Base-by-base conservation (phyloP, 768 basidiomycete species). In the Termitomyces sp. region DNA sequence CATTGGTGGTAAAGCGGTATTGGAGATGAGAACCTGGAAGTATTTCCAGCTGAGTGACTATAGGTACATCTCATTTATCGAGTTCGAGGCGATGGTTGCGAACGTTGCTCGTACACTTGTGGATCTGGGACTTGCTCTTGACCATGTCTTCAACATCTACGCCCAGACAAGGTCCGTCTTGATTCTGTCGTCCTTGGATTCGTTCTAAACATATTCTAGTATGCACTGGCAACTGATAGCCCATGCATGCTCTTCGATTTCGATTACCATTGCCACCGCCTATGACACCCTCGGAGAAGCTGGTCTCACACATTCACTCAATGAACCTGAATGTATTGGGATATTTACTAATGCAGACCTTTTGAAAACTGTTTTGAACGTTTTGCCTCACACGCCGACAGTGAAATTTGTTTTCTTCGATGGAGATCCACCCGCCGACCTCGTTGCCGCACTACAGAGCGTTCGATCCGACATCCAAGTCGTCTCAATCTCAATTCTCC, bases 311-410 rank as follows among this genome's bases (percentile, higher is more conserved):
- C 94, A 98, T 72, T 94, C 96, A 0, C 83, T 98, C 58, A 90
- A 92, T 69, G 80, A 79, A 59, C 92, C 95, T 6, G 77, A 86
- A 47, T 94, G 90, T 62, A 79, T 84, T 24, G 89, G 85, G 58
- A 77, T 98, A 67, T 97, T 92, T 75, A 96, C 94, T 61, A 96
- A 99, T 65, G 88, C 90, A 42, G 90, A 94, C 30, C 86, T 99
- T 22, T 84, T 99, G 43, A 82, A 82, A 14, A 91, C 85, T 22
- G 76, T 98, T 45, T 73, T 80, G 44, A 83, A 85, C 52, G 88
- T 97, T 58, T 74, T 93, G 53, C 68, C 76, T n/a, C 77, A 90
- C 32, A 88, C 90, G 1, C 89, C 92, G 0, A 78, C 88, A 1
- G 82, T 98, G 66, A 86, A 86, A 53, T 70, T 83, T 60, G 81